Evolutionary conservation across 805 yeast genomes (phyloP).

Genomic region (Kluyveromyces wickerhamii): DNA sequence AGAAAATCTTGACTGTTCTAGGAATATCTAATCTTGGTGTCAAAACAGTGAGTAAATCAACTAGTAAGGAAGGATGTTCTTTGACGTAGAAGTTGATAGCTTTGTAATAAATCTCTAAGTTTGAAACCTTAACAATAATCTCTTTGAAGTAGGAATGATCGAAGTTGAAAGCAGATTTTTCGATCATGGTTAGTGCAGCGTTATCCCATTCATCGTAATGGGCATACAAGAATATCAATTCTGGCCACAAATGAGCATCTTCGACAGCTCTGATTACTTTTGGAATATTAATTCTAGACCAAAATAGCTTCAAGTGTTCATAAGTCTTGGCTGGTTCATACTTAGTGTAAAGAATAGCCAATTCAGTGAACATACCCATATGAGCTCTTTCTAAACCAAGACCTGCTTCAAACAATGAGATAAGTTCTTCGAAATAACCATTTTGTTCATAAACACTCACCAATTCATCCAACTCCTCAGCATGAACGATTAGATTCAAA

Average conservation of each 20-base stretch:
- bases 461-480: constrained; percentile 89
- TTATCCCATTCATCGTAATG: constrained; percentile 99
- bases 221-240: constrained; percentile 89
- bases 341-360: constrained; percentile 84
- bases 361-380: constrained; percentile 99
- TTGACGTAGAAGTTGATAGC: constrained; percentile 91
- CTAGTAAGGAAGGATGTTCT: constrained; percentile 84
- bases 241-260: constrained; percentile 92
- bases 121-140: constrained; percentile 87
- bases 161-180: constrained; percentile 83
- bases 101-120: constrained; percentile 93
- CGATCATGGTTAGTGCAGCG: constrained; percentile 95
- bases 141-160: constrained; percentile 94
- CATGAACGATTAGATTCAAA: constrained; percentile 91
- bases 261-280: constrained; percentile 93
- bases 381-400: constrained; percentile 96
- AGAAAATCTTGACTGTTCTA: constrained; percentile 90
- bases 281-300: constrained; percentile 97
- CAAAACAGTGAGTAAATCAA: constrained; percentile 76
- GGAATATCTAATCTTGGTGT: constrained; percentile 89
- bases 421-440: constrained; percentile 88
- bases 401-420: constrained; percentile 90
- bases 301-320: constrained; percentile 95
- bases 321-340: constrained; percentile 83
- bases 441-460: constrained; percentile 79